phyloP scores from a whole-genome alignment of 768 basidiomycete species.

The Gloeostereum incarnatum region DNA sequence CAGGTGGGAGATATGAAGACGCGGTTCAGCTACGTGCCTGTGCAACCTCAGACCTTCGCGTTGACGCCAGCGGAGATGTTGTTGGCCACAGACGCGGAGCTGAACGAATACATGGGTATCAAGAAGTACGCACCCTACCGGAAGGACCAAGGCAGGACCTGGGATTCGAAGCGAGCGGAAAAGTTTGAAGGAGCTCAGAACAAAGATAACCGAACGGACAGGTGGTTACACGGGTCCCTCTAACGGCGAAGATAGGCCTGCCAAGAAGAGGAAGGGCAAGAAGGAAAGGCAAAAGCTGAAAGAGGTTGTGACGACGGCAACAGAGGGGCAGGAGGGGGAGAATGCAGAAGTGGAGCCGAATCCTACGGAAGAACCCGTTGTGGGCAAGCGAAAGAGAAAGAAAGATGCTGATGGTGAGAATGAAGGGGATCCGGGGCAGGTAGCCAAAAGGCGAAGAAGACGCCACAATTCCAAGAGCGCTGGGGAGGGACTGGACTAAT shows the following conservation, averaged over 20 bases:
- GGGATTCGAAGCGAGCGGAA: conserved; percentile 58
- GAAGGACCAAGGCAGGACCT: conserved; percentile 38
- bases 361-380: conserved; percentile 2
- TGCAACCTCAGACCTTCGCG: conserved; percentile 50
- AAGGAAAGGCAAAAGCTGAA: conserved; percentile 56
- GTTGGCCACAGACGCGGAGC: conserved; percentile 83
- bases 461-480: too few species aligned
- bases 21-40: conserved; percentile 84
- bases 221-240: conserved; percentile 11
- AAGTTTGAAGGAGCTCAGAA: conserved; percentile 65
- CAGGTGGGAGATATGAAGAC: conserved; percentile 88
- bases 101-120: conserved; percentile 85
- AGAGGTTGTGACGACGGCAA: conserved; percentile 12
- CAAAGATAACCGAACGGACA: conserved; percentile 40
- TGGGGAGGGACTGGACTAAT: too few species aligned
- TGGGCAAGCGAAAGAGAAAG: neutral
- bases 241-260: conserved; percentile 15
- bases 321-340: conserved; percentile 5
- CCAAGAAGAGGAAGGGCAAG: conserved; percentile 62
- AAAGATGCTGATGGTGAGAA: neutral
- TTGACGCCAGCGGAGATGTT: conserved; percentile 83
- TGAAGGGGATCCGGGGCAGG: neutral
- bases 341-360: neutral
- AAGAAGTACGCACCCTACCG: conserved; percentile 92
- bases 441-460: conserved; percentile 3